Percentiles rank a stretch among this genome's conserved stretches.
Conservation (phyloP, 768 basidiomycete species). For the Amanita molliuscula region DNA sequence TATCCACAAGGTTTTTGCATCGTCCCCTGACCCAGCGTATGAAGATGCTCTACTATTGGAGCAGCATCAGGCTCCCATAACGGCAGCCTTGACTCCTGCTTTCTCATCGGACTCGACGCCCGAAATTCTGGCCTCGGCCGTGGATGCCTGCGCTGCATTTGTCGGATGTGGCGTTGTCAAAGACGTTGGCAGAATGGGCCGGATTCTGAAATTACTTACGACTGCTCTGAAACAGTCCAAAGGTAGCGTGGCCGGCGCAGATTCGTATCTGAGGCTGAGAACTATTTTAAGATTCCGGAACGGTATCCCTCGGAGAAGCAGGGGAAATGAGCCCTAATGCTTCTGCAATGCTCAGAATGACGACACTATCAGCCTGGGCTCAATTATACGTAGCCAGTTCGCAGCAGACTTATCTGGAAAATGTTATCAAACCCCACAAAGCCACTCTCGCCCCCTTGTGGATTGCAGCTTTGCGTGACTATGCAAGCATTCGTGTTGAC, state of each 20-base stretch:
- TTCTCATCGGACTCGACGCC: conserved; percentile 94
- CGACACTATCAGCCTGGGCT: conserved; percentile 92
- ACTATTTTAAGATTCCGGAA: conserved; percentile 54
- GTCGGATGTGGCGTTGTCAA: conserved; percentile 93
- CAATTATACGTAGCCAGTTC: conserved; percentile 75
- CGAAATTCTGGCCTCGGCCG: conserved; percentile 86
- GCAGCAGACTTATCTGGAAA: conserved; percentile 63
- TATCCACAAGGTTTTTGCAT: conserved; percentile 65
- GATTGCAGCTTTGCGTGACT: conserved; percentile 85
- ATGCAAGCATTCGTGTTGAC: conserved; percentile 82
- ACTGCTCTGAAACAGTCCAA: conserved; percentile 84
- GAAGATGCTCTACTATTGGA: conserved; percentile 85
- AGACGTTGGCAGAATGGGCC: conserved; percentile 85
- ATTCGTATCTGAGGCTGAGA: neutral
- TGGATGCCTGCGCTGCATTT: conserved; percentile 90
- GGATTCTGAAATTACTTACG: conserved; percentile 83
- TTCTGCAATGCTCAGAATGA: conserved; percentile 88
- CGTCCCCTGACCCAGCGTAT: conserved; percentile 86
- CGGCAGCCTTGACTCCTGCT: conserved; percentile 92
- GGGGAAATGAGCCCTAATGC: conserved; percentile 88
- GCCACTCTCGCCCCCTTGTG: conserved; percentile 70
- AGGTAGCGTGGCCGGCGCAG: conserved; percentile 33
- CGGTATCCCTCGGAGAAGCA: conserved; percentile 77
- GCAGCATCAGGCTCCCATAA: conserved; percentile 97
- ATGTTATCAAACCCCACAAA: conserved; percentile 77